Percentiles rank a stretch among this genome's conserved stretches.
Evolutionary conservation across 164 flowering plant genomes (phyloP).

Genomic region (Akebia trifoliata): DNA sequence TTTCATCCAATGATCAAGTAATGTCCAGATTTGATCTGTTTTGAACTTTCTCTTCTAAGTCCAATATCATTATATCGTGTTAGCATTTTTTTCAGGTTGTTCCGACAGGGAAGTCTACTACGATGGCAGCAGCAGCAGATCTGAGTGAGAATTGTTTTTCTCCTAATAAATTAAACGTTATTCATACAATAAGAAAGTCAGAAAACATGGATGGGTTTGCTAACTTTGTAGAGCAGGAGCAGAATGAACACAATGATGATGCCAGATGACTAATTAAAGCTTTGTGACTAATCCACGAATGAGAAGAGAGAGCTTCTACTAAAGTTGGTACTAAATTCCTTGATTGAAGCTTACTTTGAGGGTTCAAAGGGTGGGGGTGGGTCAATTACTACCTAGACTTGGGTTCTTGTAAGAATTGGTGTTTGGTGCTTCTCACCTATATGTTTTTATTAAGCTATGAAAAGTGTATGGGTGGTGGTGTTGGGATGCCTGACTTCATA

Average conservation of each 20-base stretch:
- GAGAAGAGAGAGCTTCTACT: no score
- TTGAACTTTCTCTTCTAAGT: background rate
- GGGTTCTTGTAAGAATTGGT: no score
- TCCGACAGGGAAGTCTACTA: constrained; percentile 20
- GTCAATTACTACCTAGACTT: no score
- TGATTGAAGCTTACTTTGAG: no score
- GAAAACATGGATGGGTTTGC: background rate
- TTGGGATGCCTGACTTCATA: no score
- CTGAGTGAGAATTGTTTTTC: constrained; percentile 7
- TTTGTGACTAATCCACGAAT: background rate
- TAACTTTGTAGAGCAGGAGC: background rate
- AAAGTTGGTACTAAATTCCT: no score
- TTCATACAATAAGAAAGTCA: background rate
- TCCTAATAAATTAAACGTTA: background rate
- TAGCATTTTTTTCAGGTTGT: constrained; percentile 31
- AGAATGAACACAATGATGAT: background rate
- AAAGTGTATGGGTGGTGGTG: no score
- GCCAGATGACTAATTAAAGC: background rate
- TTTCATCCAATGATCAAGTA: constrained; percentile 44
- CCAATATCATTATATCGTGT: background rate
- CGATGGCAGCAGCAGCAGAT: constrained; percentile 9
- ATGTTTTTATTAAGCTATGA: no score
- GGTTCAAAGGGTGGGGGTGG: no score
- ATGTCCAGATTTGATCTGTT: background rate
- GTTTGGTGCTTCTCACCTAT: no score